Evolutionary conservation across 1,284 basidiomycete genomes (phyloP).

Genomic region (Phlebopus sp.): DNA sequence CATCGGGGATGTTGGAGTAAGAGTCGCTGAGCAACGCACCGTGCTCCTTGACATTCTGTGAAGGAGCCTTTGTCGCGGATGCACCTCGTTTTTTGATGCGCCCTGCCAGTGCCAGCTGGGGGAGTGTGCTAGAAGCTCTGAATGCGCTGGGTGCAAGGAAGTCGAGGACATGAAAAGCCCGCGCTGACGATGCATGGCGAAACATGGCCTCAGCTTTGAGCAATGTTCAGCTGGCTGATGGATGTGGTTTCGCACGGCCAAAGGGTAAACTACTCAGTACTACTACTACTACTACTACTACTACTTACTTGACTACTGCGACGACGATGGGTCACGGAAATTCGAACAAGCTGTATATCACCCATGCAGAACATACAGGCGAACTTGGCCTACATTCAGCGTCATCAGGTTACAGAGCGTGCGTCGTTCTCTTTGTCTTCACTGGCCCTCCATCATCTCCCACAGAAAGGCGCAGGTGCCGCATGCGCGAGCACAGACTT

Average conservation of each 20-base stretch:
- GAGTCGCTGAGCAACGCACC: constrained; percentile 5
- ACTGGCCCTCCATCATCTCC: constrained; percentile 3
- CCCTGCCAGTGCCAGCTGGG: constrained; percentile 1
- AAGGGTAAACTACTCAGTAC: neutral
- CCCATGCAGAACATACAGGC: constrained; percentile 80
- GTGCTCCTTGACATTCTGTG: constrained; percentile 9
- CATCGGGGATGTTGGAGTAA: constrained; percentile 26
- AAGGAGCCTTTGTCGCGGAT: constrained; percentile 3
- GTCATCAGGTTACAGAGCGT: constrained; percentile 71
- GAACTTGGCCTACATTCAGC: constrained; percentile 73
- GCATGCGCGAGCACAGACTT: constrained; percentile 61
- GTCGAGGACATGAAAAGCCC: constrained; percentile 32
- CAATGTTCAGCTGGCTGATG: constrained; percentile 7
- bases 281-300: neutral
- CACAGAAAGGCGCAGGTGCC: constrained; percentile 64
- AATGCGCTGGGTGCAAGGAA: constrained; percentile 29
- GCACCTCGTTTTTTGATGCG: neutral
- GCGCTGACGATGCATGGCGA: constrained; percentile 26
- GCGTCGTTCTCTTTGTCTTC: constrained; percentile 26
- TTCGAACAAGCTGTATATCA: constrained; percentile 83
- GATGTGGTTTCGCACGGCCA: constrained; percentile 1
- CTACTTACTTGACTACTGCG: neutral
- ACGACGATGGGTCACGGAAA: constrained; percentile 77
- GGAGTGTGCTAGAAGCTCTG: constrained; percentile 15
- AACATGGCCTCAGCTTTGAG: constrained; percentile 32